Evolutionary conservation across 2,329 filamentous ascomycete species (phyloP), one percentile per base, ranked within the genome.

Genomic region (Ophiosphaerella korrae): DNA sequence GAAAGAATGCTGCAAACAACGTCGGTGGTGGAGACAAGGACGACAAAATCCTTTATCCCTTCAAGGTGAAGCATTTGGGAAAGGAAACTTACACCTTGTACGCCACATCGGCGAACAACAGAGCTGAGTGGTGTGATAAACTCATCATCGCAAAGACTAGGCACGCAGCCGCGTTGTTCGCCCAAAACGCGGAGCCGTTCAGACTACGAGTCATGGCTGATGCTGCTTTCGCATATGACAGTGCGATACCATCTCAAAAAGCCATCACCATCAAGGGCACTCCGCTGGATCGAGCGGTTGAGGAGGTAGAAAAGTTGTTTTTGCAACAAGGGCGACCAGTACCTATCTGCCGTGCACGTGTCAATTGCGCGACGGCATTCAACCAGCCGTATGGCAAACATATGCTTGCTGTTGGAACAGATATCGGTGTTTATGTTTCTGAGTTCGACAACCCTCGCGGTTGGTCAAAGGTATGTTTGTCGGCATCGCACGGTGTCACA

Each of bases 171-270:
- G 90, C 92, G 3, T 79, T 97, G 5, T 89, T 90, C 73, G 86
- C 89, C 3, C 94, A 99, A 68, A 96, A 97, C 68, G 93, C 94
- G 0, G 94, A 99, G 72, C 94, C 94, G 0, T 99, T 99, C 82
- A 84, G 90, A 43, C 78, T 99, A 7, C 87, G 91, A 18, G 92
- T 99, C 7, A 87, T 99, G 70, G 92, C 94, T 0, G 94, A 99
- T 70, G 88, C 89, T 37, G 90, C 92, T 0, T 99, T 99, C 72
- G 87, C 88, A 9, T 92, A 92, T 64, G 90, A 95, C 59, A 78
- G 84, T 34, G 81, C 85, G 11, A 67, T 72, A 49, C 66, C 67
- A 8, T 70, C 71, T 3, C 70, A 74, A 39, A 88, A 83, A 70
- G 84, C 85, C 50, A 88, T 96, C 16, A 84, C 88, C 7, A 94